Evolutionary conservation across 306 rosid species (phyloP).

Genomic region (Cicer chorassanicum): DNA sequence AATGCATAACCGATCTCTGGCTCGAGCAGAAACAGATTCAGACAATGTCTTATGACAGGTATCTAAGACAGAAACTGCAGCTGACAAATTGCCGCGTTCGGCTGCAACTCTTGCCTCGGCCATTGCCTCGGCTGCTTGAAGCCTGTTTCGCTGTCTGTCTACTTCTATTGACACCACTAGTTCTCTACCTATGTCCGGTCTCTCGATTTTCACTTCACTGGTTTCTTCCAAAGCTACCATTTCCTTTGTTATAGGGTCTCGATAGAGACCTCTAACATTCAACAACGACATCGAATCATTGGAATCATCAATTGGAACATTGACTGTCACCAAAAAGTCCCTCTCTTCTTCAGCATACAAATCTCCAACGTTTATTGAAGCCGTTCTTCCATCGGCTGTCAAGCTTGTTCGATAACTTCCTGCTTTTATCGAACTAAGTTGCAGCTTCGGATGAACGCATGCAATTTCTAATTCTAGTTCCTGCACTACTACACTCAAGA

Average conservation of each 20-base stretch:
- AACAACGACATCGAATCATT: slow-evolving; percentile 69
- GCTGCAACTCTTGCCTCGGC: slow-evolving; percentile 84
- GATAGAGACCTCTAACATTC: slow-evolving; percentile 60
- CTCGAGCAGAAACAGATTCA: slow-evolving; percentile 73
- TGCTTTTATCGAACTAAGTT: slow-evolving; percentile 69
- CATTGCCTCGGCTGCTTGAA: slow-evolving; percentile 81
- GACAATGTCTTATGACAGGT: slow-evolving; percentile 62
- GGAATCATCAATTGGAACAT: slow-evolving; percentile 69
- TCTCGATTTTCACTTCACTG: slow-evolving; percentile 68
- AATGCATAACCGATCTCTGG: slow-evolving; percentile 65
- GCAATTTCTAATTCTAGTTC: slow-evolving; percentile 68
- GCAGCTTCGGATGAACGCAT: slow-evolving; percentile 65
- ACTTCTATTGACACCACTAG: slow-evolving; percentile 76
- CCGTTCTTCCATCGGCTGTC: slow-evolving; percentile 61
- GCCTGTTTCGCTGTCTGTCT: slow-evolving; percentile 89
- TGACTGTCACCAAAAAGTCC: slow-evolving; percentile 78
- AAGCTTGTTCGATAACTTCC: slow-evolving; percentile 78
- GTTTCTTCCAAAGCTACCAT: slow-evolving; percentile 58
- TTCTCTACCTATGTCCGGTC: slow-evolving; percentile 60
- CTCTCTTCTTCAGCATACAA: slow-evolving; percentile 96
- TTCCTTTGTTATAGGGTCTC: slow-evolving; percentile 80
- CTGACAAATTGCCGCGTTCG: slow-evolving; percentile 69
- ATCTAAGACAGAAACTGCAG: slow-evolving; percentile 83
- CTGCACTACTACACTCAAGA: slow-evolving; percentile 92
- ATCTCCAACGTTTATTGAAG: slow-evolving; percentile 72